These are phyloP conservation scores for Botrytis galanthina DNA, from an alignment of 2,329 filamentous ascomycete species.

Conservation along the genomic window DNA sequence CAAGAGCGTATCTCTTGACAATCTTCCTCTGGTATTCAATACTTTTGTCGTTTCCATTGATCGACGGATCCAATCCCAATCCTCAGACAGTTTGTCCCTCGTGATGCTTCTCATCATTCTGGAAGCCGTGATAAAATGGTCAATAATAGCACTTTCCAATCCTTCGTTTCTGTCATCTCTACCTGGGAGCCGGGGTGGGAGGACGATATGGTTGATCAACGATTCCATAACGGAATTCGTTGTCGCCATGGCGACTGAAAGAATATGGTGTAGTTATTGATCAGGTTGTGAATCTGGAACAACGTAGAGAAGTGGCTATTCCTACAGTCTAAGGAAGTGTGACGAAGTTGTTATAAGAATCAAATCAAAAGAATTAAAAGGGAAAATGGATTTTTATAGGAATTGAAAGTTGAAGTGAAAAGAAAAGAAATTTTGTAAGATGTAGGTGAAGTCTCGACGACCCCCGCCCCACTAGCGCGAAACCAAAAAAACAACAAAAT, in stretches of 20 bases:
- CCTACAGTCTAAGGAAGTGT: not conserved
- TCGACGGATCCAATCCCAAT: conserved; percentile 21
- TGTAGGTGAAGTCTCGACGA: not conserved
- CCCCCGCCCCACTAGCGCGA: not conserved
- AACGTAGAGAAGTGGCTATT: not conserved
- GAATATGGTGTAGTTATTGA: not conserved
- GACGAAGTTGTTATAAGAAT: not conserved
- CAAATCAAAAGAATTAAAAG: not conserved
- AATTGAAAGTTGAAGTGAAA: not conserved
- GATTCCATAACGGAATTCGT: conserved; percentile 20
- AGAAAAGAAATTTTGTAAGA: not conserved
- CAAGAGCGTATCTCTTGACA: conserved; percentile 33
- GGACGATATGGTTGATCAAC: conserved; percentile 29
- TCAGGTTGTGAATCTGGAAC: not conserved
- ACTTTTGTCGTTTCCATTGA: conserved; percentile 21
- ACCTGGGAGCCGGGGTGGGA: conserved; percentile 29
- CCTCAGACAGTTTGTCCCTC: not conserved
- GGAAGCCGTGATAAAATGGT: conserved; percentile 21
- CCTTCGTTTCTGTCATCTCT: conserved; percentile 24
- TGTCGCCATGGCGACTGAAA: conserved; percentile 3
- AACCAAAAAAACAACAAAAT: not conserved
- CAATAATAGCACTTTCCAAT: conserved; percentile 20
- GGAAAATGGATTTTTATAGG: not conserved
- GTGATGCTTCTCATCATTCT: conserved; percentile 7
- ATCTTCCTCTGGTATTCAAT: conserved; percentile 23